Conservation (phyloP, 768 basidiomycete species). For the Boletellus ananiceps region DNA sequence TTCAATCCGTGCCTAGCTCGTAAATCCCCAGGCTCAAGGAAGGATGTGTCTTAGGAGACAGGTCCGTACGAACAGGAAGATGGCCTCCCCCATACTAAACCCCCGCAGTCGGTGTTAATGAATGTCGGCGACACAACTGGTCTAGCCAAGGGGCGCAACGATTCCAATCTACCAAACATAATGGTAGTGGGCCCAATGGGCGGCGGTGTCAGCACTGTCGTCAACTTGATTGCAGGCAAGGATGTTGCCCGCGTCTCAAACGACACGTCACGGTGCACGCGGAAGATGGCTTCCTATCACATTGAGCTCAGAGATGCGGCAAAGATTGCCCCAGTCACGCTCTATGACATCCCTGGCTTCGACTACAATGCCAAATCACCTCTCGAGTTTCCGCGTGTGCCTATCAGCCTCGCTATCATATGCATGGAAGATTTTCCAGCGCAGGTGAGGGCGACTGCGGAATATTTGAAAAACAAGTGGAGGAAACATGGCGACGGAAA, state of each 20-base stretch:
- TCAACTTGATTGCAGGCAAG: slow-evolving; percentile 28
- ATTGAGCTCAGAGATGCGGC: slow-evolving; percentile 11
- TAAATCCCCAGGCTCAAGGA: neutral
- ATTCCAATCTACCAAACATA: slow-evolving; percentile 15
- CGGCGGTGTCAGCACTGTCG: slow-evolving; percentile 26
- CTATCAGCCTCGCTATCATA: slow-evolving; percentile 20
- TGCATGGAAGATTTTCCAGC: slow-evolving; percentile 19
- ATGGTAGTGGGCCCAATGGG: slow-evolving; percentile 26
- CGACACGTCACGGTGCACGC: slow-evolving; percentile 17
- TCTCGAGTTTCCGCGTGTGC: slow-evolving; percentile 17
- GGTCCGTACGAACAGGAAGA: slow-evolving; percentile 10
- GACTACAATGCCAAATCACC: slow-evolving; percentile 16
- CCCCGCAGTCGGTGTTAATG: slow-evolving; percentile 2
- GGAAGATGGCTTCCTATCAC: slow-evolving; percentile 10
- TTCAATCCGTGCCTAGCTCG: neutral
- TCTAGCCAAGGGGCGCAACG: neutral
- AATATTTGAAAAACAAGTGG: slow-evolving; percentile 17
- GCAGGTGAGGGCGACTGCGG: slow-evolving; percentile 19
- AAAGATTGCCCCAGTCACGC: slow-evolving; percentile 10
- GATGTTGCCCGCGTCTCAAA: slow-evolving; percentile 18
- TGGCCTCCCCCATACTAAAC: neutral
- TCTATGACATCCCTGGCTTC: slow-evolving; percentile 25
- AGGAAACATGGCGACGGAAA: slow-evolving; percentile 12
- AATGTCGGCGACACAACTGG: neutral
- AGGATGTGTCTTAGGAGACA: slow-evolving; percentile 17